Evolutionary conservation across 2,329 filamentous ascomycete species (phyloP).

Genomic region (Fusarium sp.): DNA sequence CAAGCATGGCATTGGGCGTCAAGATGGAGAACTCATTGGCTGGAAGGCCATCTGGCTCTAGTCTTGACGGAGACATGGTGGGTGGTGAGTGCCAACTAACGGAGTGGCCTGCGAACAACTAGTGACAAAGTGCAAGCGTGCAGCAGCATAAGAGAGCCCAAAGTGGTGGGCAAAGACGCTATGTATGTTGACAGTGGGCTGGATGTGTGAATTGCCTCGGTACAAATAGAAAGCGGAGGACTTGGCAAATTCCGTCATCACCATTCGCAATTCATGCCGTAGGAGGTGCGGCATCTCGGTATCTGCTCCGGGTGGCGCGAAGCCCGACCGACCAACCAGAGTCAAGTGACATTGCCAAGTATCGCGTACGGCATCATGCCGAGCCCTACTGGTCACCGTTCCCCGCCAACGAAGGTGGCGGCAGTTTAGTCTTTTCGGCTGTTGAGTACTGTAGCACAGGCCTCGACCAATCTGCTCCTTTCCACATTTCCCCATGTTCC

Average conservation of each 20-base stretch:
- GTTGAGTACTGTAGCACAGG: background rate
- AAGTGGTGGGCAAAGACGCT: background rate
- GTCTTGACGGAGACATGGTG: background rate
- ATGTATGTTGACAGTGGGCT: background rate
- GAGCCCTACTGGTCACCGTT: background rate
- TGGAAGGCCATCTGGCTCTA: background rate
- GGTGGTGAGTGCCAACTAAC: background rate
- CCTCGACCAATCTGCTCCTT: background rate
- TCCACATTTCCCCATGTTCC: background rate
- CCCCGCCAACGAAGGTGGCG: background rate
- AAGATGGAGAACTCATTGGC: constrained; percentile 36
- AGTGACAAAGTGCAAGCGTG: background rate
- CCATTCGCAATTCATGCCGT: background rate
- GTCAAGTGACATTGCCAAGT: background rate
- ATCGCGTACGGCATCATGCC: background rate
- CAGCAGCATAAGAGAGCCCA: background rate
- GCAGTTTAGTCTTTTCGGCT: background rate
- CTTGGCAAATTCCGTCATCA: background rate
- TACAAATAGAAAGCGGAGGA: background rate
- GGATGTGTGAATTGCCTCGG: background rate
- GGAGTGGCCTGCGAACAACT: background rate
- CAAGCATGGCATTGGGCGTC: constrained; percentile 49
- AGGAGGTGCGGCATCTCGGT: background rate
- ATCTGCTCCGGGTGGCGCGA: background rate
- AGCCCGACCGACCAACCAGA: background rate